phyloP scores from a whole-genome alignment of 345 rosid genomes.

The Hypericum androsaemum region DNA sequence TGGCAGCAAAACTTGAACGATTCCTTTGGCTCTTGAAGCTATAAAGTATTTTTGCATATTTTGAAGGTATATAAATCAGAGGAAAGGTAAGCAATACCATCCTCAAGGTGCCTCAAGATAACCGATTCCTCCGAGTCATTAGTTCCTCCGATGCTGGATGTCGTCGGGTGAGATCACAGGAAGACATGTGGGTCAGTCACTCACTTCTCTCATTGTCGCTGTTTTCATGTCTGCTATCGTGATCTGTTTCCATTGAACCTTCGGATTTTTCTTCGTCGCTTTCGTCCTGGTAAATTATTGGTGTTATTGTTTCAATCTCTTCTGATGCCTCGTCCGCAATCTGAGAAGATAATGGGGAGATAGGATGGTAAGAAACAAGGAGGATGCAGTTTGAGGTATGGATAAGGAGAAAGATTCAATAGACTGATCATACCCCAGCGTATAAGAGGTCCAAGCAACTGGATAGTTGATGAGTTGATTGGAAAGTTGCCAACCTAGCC shows the following conservation, averaged over 20 bases:
- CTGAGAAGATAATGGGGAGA: slow-evolving; percentile 20
- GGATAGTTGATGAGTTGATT: slow-evolving; percentile 62
- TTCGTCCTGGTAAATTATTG: slow-evolving; percentile 58
- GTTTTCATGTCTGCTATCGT: slow-evolving; percentile 15
- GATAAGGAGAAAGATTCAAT: neutral
- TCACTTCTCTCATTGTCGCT: slow-evolving; percentile 23
- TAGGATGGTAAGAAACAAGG: neutral
- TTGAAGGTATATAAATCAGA: no score
- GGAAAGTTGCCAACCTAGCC: slow-evolving; percentile 62
- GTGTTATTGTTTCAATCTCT: slow-evolving; percentile 27
- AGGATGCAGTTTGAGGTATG: neutral
- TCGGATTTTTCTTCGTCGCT: slow-evolving; percentile 55
- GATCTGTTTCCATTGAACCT: slow-evolving; percentile 45
- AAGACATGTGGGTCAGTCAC: no score
- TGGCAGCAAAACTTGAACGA: no score
- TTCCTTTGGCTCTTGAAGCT: no score
- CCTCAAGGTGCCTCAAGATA: no score
- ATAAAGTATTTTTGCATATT: no score
- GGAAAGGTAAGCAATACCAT: no score
- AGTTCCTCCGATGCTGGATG: no score
- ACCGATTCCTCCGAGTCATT: no score
- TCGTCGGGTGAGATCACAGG: no score
- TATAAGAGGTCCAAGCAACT: slow-evolving; percentile 47
- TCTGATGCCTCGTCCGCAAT: slow-evolving; percentile 42
- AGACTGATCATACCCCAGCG: slow-evolving; percentile 31